Evolutionary conservation across 192 early-diverging fungal genomes (phyloP).

Genomic region (Radiomyces spectabilis): DNA sequence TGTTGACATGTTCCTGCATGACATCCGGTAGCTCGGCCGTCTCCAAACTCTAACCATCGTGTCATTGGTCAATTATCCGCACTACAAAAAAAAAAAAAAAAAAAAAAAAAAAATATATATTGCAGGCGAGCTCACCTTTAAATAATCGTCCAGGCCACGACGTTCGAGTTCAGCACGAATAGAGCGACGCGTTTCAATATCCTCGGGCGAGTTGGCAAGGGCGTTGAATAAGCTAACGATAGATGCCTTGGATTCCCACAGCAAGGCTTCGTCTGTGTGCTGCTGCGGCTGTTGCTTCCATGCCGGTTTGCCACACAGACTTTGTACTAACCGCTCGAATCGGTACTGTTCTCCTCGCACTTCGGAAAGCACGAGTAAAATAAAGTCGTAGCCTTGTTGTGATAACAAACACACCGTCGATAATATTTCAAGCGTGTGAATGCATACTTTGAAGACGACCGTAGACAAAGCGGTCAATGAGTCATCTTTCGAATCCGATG

Average conservation of each 20-base stretch:
- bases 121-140: slow-evolving; percentile 13
- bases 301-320: slow-evolving; percentile 14
- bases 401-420: slow-evolving; percentile 39
- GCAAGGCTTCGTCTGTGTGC: slow-evolving; percentile 5
- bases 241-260: slow-evolving; percentile 40
- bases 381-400: slow-evolving; percentile 29
- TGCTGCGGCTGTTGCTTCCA: neutral
- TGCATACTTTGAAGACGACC: slow-evolving; percentile 26
- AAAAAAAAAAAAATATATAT: neutral
- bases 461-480: neutral
- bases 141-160: slow-evolving; percentile 40
- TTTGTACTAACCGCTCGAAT: slow-evolving; percentile 43
- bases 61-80: neutral
- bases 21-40: neutral
- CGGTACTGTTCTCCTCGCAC: slow-evolving; percentile 44
- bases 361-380: slow-evolving; percentile 38
- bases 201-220: slow-evolving; percentile 35
- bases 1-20: slow-evolving; percentile 29
- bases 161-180: slow-evolving; percentile 38
- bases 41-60: no score
- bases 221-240: slow-evolving; percentile 37
- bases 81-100: neutral
- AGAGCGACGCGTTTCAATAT: slow-evolving; percentile 30
- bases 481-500: neutral
- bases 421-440: slow-evolving; percentile 38